Evolutionary conservation across 495 filamentous ascomycete species (phyloP).

Genomic region (Penicillium pancosmium): DNA sequence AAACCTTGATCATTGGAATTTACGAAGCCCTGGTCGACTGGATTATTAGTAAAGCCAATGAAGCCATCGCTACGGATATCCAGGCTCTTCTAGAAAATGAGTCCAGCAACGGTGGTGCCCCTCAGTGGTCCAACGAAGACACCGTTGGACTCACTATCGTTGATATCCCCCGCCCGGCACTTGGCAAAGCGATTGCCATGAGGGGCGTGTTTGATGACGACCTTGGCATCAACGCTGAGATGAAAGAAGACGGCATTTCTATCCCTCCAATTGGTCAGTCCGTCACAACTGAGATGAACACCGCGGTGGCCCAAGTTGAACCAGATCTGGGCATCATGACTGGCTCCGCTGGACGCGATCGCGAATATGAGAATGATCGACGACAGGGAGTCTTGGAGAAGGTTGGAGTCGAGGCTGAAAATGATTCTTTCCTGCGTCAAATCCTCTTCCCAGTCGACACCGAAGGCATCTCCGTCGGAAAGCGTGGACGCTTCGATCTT

Average conservation of each 20-base stretch:
- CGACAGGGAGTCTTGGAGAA: constrained; percentile 84
- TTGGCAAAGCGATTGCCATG: constrained; percentile 85
- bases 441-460: constrained; percentile 80
- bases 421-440: constrained; percentile 78
- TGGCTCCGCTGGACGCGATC: constrained; percentile 65
- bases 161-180: constrained; percentile 76
- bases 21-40: constrained; percentile 97
- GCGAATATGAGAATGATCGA: constrained; percentile 77
- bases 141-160: constrained; percentile 87
- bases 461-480: constrained; percentile 73
- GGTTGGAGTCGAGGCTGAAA: constrained; percentile 76
- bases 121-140: constrained; percentile 68
- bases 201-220: constrained; percentile 89
- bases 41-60: constrained; percentile 87
- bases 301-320: constrained; percentile 75
- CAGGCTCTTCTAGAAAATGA: constrained; percentile 64
- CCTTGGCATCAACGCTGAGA: constrained; percentile 92
- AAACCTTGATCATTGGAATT: constrained; percentile 77
- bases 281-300: constrained; percentile 81
- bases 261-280: constrained; percentile 70
- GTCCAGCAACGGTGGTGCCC: constrained; percentile 53
- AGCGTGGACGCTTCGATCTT: constrained; percentile 75
- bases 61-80: constrained; percentile 80
- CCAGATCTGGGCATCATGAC: constrained; percentile 78
- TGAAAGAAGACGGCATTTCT: constrained; percentile 90